phyloP scores from a whole-genome alignment of 352 stramenopile genomes.

The Pythium pyrilobum region DNA sequence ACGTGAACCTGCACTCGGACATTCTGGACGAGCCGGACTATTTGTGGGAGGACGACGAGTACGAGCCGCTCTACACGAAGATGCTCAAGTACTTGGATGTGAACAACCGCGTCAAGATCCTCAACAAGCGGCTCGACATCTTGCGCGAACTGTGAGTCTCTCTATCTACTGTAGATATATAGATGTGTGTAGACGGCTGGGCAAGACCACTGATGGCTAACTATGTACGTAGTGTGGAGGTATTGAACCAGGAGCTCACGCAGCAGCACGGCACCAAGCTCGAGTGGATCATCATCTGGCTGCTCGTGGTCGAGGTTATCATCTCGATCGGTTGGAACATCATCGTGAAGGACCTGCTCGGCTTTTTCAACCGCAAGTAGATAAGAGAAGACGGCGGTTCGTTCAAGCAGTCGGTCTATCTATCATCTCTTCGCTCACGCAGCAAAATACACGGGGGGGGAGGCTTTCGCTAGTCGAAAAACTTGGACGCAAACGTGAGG shows the following conservation, averaged over 20 bases:
- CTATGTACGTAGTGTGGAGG: conserved; percentile 75
- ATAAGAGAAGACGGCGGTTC: too few relatives aligned
- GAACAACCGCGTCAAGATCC: conserved; percentile 83
- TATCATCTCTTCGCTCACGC: neutral
- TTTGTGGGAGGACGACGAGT: conserved; percentile 90
- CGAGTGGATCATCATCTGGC: conserved; percentile 94
- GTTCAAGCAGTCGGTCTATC: neutral
- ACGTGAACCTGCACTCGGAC: conserved; percentile 93
- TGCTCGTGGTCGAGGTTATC: conserved; percentile 86
- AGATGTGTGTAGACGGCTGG: neutral
- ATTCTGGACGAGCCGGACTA: conserved; percentile 92
- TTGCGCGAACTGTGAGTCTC: conserved; percentile 90
- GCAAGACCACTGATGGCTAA: too few relatives aligned
- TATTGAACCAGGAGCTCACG: conserved; percentile 88
- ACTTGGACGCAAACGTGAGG: conserved; percentile 83
- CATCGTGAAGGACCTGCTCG: conserved; percentile 72
- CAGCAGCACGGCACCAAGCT: conserved; percentile 85
- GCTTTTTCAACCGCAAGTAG: conserved; percentile 47
- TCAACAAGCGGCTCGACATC: conserved; percentile 93
- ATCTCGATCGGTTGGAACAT: conserved; percentile 83
- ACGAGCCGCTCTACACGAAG: conserved; percentile 88
- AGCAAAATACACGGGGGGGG: conserved; percentile 15
- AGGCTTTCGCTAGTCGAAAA: conserved; percentile 36
- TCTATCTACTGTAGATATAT: neutral
- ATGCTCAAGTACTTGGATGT: conserved; percentile 92